phyloP scores from a whole-genome alignment of 2,329 filamentous ascomycete genomes.

The Raffaelea ambrosiae region DNA sequence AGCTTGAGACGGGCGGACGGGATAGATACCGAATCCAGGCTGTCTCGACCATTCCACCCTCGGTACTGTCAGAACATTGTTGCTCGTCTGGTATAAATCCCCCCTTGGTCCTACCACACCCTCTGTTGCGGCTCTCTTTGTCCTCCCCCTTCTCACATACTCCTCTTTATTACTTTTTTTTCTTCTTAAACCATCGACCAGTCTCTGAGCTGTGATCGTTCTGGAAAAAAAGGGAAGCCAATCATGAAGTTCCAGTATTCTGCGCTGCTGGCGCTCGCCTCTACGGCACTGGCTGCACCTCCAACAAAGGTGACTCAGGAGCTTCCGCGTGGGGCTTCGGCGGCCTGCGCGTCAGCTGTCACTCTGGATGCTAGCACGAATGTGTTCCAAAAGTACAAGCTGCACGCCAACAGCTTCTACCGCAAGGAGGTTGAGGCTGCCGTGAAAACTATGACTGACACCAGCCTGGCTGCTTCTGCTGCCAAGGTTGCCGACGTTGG shows the following conservation, averaged over 20 bases:
- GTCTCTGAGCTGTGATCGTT: too few relatives aligned
- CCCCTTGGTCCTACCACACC: too few relatives aligned
- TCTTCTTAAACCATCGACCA: too few relatives aligned
- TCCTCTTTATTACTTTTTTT: too few relatives aligned
- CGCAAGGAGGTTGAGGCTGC: conserved; percentile 28
- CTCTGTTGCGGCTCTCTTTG: too few relatives aligned
- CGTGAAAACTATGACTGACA: conserved; percentile 19
- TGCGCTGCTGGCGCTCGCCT: conserved; percentile 25
- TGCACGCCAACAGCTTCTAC: conserved; percentile 30
- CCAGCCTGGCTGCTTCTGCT: conserved; percentile 20
- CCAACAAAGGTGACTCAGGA: conserved; percentile 15
- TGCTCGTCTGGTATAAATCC: too few relatives aligned
- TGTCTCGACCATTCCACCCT: too few relatives aligned
- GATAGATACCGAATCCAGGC: too few relatives aligned
- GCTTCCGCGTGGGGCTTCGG: conserved; percentile 19
- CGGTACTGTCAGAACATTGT: too few relatives aligned
- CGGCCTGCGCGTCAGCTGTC: conserved; percentile 26
- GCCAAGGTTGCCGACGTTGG: conserved; percentile 28
- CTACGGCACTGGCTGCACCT: conserved; percentile 24
- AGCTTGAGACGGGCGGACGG: too few relatives aligned
- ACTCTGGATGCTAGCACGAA: conserved; percentile 29
- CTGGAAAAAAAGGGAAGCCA: too few relatives aligned
- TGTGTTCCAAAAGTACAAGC: conserved; percentile 27
- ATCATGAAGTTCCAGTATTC: conserved; percentile 28
- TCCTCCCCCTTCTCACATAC: too few relatives aligned